These are phyloP conservation scores for Dimocarpus longan DNA, from an alignment of 345 rosid genomes.

Conservation along the genomic window DNA sequence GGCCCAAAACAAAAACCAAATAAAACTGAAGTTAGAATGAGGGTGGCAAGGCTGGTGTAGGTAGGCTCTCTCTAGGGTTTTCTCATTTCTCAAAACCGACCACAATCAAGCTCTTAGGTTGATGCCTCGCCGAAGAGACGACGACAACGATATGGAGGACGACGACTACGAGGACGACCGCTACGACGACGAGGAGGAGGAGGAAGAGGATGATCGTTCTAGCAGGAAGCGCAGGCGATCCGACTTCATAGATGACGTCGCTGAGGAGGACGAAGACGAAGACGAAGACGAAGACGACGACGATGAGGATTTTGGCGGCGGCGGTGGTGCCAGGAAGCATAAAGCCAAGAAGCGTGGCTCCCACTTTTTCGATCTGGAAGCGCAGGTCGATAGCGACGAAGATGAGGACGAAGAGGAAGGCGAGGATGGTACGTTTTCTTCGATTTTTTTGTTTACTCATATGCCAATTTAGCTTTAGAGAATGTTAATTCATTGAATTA, in stretches of 20 bases:
- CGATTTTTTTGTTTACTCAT: background rate
- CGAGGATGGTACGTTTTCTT: slow-evolving; percentile 61
- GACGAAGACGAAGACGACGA: slow-evolving; percentile 75
- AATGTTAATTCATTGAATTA: background rate
- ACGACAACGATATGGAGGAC: slow-evolving; percentile 52
- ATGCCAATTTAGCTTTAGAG: background rate
- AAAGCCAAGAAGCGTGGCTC: slow-evolving; percentile 46
- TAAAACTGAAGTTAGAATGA: too few species aligned
- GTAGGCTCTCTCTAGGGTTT: too few species aligned
- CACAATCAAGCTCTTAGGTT: too few species aligned
- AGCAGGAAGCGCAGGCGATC: slow-evolving; percentile 75
- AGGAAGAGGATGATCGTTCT: slow-evolving; percentile 35
- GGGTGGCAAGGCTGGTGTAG: too few species aligned
- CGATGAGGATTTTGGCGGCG: slow-evolving; percentile 51
- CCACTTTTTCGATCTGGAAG: slow-evolving; percentile 64
- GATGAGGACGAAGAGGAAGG: slow-evolving; percentile 90
- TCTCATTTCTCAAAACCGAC: too few species aligned
- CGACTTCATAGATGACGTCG: slow-evolving; percentile 77
- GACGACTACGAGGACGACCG: slow-evolving; percentile 49
- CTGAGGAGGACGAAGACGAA: slow-evolving; percentile 82
- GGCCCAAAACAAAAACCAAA: too few species aligned
- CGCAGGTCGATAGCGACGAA: slow-evolving; percentile 78
- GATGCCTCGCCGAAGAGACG: slow-evolving; percentile 53
- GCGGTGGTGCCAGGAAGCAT: slow-evolving; percentile 33
- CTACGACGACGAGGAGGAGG: slow-evolving; percentile 52